Conservation (phyloP, 2,329 filamentous ascomycete species). For the Nannizziopsis arthrosporioides region DNA sequence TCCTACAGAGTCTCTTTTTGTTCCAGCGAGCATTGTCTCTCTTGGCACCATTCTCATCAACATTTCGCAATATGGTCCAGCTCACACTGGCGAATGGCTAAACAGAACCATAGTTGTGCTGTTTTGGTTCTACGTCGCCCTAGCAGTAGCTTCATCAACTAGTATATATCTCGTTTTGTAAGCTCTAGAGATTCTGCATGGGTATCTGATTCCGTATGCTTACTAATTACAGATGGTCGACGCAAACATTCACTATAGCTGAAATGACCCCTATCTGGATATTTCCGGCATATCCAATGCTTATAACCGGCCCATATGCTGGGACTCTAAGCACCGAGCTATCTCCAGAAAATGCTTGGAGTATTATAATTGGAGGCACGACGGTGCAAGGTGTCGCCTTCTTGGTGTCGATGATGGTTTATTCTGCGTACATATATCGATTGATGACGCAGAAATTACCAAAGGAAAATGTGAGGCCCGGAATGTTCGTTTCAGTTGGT, state of each 20-base stretch:
- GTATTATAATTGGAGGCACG: constrained; percentile 48
- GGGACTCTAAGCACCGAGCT: constrained; percentile 44
- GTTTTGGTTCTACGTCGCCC: constrained; percentile 61
- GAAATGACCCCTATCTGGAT: constrained; percentile 85
- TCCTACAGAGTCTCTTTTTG: constrained; percentile 66
- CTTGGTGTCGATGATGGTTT: constrained; percentile 63
- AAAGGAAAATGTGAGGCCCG: constrained; percentile 60
- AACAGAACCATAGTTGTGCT: constrained; percentile 49
- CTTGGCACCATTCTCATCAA: constrained; percentile 68
- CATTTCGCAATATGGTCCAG: constrained; percentile 61
- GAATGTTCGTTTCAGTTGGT: constrained; percentile 76
- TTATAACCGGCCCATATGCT: constrained; percentile 65
- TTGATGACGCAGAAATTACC: constrained; percentile 82
- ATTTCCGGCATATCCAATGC: constrained; percentile 70
- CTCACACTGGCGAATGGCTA: constrained; percentile 52
- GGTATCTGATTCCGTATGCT: constrained; percentile 9
- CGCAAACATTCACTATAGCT: constrained; percentile 58
- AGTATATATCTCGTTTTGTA: constrained; percentile 64
- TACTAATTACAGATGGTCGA: constrained; percentile 44
- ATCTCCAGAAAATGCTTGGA: constrained; percentile 35
- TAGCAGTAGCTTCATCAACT: constrained; percentile 57
- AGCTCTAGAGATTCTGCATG: not conserved
- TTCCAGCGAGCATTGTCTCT: constrained; percentile 56
- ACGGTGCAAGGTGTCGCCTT: constrained; percentile 55
- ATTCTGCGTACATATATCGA: constrained; percentile 70